phyloP scores from a whole-genome alignment of 768 basidiomycete genomes.

The Russula brevipes region DNA sequence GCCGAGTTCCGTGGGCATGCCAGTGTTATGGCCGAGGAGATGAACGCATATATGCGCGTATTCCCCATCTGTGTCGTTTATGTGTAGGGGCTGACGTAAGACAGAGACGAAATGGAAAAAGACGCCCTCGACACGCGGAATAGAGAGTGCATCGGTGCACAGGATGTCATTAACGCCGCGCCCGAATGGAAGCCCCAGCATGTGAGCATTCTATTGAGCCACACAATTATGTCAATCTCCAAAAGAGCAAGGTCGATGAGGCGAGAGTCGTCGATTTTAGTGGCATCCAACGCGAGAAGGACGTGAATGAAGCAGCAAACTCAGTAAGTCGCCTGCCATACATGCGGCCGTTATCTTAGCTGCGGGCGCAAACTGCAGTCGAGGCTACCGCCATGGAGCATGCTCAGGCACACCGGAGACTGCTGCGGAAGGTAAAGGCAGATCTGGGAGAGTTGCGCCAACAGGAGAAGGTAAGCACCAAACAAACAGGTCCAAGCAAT shows the following conservation, averaged over 20 bases:
- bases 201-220: constrained; percentile 4
- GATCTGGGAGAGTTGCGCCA: constrained; percentile 7
- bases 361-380: constrained; percentile 6
- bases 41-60: constrained; percentile 24
- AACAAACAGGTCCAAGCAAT: not conserved
- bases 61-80: not conserved
- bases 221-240: not conserved
- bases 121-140: constrained; percentile 1
- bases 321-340: constrained; percentile 8
- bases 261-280: constrained; percentile 13
- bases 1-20: constrained; percentile 17
- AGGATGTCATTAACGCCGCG: constrained; percentile 3
- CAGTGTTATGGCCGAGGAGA: constrained; percentile 11
- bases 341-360: not conserved
- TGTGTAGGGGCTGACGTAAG: not conserved
- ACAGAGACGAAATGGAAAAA: constrained; percentile 11
- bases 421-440: constrained; percentile 18
- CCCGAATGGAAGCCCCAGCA: constrained; percentile 12
- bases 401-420: constrained; percentile 7
- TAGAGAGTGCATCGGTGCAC: not conserved
- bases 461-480: constrained; percentile 18
- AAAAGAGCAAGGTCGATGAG: constrained; percentile 8
- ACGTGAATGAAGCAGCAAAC: constrained; percentile 17
- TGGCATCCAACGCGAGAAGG: constrained; percentile 9
- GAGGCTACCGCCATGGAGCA: constrained; percentile 6